These are phyloP conservation scores for Dendrostoma leiphaemia DNA, from an alignment of 2,329 filamentous ascomycete species.

Conservation along the genomic window DNA sequence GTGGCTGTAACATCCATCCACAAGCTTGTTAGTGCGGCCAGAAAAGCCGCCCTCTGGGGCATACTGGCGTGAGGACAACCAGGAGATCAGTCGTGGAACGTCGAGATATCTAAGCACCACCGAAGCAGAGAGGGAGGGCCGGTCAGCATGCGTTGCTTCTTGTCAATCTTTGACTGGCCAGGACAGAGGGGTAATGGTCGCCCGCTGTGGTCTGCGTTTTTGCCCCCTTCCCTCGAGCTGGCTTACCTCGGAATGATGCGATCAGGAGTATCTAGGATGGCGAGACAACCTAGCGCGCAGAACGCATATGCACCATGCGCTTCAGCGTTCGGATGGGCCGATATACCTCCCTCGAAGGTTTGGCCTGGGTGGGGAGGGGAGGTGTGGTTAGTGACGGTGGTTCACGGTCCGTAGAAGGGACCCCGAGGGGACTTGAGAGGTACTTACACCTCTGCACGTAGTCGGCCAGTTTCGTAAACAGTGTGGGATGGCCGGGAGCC, in stretches of 20 bases:
- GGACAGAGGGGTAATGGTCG: constrained; percentile 12
- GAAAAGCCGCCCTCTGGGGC: constrained; percentile 90
- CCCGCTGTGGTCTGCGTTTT: constrained; percentile 2
- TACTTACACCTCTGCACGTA: constrained; percentile 78
- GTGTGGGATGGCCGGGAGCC: constrained; percentile 53
- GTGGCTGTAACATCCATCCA: constrained; percentile 97
- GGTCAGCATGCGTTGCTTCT: constrained; percentile 35
- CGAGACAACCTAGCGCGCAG: constrained; percentile 85
- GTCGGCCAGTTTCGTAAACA: constrained; percentile 72
- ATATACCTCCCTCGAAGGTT: constrained; percentile 93
- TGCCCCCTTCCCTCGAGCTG: constrained; percentile 2
- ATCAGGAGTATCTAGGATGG: constrained; percentile 78
- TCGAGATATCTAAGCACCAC: constrained; percentile 64
- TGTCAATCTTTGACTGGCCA: constrained; percentile 36
- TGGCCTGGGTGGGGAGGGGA: constrained; percentile 57
- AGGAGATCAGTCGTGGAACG: constrained; percentile 73
- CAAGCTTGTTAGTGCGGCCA: constrained; percentile 94
- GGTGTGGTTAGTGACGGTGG: constrained; percentile 21
- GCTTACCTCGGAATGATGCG: constrained; percentile 69
- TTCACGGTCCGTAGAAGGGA: constrained; percentile 9
- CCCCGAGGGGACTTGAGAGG: constrained; percentile 16
- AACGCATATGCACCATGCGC: constrained; percentile 97
- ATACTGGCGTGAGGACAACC: constrained; percentile 88
- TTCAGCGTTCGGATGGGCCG: constrained; percentile 79
- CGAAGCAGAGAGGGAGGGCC: constrained; percentile 17